Evolutionary conservation across 176 grass and related monocot genomes (phyloP).

Genomic region (Chrysopogon serrulatus): DNA sequence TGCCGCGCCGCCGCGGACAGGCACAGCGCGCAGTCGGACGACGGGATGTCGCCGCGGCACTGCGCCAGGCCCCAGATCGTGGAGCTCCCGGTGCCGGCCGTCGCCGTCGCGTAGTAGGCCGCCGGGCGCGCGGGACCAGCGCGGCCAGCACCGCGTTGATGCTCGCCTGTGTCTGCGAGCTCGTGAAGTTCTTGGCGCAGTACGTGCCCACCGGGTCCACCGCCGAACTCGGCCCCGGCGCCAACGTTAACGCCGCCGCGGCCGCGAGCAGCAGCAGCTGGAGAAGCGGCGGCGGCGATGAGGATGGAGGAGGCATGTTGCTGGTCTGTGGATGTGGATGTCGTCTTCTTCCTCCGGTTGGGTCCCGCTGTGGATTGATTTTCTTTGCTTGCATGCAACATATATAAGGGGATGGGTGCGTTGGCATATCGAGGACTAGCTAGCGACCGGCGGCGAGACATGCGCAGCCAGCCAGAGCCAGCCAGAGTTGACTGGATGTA

Average conservation of each 20-base stretch:
- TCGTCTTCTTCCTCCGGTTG: not conserved
- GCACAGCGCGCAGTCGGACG: conserved; percentile 50
- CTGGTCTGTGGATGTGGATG: too few species aligned
- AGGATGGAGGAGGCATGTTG: not conserved
- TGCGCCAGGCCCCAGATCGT: conserved; percentile 69
- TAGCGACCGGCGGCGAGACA: not conserved
- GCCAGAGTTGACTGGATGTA: not conserved
- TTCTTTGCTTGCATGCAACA: not conserved
- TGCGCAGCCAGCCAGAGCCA: not conserved
- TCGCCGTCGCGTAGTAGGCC: conserved; percentile 39
- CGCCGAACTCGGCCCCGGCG: not conserved
- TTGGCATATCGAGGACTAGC: not conserved
- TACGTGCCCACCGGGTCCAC: conserved; percentile 47
- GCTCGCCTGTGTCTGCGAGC: conserved; percentile 30
- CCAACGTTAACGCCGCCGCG: not conserved
- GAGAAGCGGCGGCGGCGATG: not conserved
- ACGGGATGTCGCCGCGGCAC: conserved; percentile 65
- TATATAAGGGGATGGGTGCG: not conserved
- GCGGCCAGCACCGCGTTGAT: conserved; percentile 42
- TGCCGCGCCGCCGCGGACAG: not conserved
- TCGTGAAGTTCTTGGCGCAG: conserved; percentile 38
- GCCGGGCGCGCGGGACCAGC: conserved; percentile 39
- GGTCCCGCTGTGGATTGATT: not conserved
- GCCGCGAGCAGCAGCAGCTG: not conserved
- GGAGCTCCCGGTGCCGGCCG: not conserved